Base-by-base conservation (phyloP, 306 rosid species). In the Cucumis hystrix region DNA sequence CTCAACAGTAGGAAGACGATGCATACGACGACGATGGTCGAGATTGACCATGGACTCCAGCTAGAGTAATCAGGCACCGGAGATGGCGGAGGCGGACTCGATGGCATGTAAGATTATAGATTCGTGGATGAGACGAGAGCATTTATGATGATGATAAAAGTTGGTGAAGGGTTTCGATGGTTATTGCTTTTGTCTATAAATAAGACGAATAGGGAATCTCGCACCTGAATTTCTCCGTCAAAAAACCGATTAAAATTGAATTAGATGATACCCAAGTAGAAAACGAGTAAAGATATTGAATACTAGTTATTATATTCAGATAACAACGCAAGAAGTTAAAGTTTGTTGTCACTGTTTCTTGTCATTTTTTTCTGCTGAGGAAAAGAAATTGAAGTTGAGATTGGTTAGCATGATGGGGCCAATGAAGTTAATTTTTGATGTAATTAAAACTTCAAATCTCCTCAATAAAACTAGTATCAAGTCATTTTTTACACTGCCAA, bases 401-500 rank as follows among this genome's bases (percentile, higher is more conserved):
- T 70, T 70, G 16, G 7, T 70, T 70, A 23, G 76, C 40, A 70
- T 70, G 58, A 47, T 6, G 28, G 59, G 76, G 14, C 49, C 35
- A 23, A 77, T 59, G 68, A 81, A 83, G 82, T 61, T 79, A 70
- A 71, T 28, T n/a, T n/a, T 16, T 45, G 65, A 28, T 52, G 75
- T 58, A 71, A 84, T 70, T 81, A 43, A 83, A 84, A 56, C 37
- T 58, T 79, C 78, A 85, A 87, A 67, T 12, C 65, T 62, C 80
- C 37, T 83, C 79, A 82, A 74, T 62, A 76, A 60, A 79, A 78
- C 80, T 87, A 80, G 78, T 87, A 79, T 8, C 57, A 52, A 81
- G 77, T 77, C 80, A 84, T 87, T 80, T 71, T 72, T 47, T 88
- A 91, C 91, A 89, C 77, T 82, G 77, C 37, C 56, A 79, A 81